phyloP scores from a whole-genome alignment of 2,329 filamentous ascomycete species.

The Colletotrichum gloeosporioides region DNA sequence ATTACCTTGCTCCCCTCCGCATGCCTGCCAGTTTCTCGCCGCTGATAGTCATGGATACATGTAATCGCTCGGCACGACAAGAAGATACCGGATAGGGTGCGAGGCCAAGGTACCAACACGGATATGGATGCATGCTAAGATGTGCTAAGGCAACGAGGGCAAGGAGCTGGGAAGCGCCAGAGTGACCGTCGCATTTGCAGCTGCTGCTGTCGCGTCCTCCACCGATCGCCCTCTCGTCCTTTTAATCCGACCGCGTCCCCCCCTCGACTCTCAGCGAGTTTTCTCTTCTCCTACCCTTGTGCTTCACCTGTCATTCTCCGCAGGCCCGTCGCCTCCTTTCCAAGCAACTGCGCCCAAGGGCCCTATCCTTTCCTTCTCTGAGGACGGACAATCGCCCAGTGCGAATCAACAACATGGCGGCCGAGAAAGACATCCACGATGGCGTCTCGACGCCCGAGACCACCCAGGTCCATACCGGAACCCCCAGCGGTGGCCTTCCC shows the following conservation, averaged over 20 bases:
- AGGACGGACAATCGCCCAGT: neutral
- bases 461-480: constrained; percentile 3
- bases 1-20: neutral
- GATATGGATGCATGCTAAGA: neutral
- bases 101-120: neutral
- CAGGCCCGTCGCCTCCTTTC: neutral
- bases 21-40: constrained; percentile 1
- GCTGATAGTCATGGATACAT: constrained; percentile 11
- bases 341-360: neutral
- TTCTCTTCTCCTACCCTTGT: neutral
- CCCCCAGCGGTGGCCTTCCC: neutral
- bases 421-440: constrained; percentile 13
- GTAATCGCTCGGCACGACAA: neutral
- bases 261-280: neutral
- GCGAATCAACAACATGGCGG: neutral
- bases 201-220: neutral
- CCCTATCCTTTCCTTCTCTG: neutral
- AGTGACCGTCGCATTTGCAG: neutral
- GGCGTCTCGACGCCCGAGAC: constrained; percentile 16
- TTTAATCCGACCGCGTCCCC: constrained; percentile 8
- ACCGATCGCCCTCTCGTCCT: neutral
- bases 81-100: neutral
- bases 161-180: neutral
- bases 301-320: neutral
- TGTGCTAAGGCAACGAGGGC: neutral